Base-by-base conservation (phyloP, 345 rosid genomes). In the Moricandia moricandioides region DNA sequence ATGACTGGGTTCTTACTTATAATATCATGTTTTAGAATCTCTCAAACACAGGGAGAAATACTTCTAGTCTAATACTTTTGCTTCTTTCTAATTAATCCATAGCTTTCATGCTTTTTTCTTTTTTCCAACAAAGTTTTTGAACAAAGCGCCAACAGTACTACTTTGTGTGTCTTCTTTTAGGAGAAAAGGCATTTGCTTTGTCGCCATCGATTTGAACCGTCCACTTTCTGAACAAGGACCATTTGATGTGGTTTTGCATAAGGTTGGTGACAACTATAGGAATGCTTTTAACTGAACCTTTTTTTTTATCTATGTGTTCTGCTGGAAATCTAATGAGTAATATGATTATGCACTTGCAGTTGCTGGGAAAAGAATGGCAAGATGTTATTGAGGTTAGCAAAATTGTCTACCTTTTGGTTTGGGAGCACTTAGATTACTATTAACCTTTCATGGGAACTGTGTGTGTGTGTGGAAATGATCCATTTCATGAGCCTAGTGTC, bases 171-270 rank as follows among this genome's bases (percentile, higher is more conserved):
- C 80, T 71, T 64, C n/a, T 30, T 78, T 80, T 91, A 94, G 98
- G 80, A 84, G 82, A 69, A 91, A 89, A 74, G 97, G 95, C 75
- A 90, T 94, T 78, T 57, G 67, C 62, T 90, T 91, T 67, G 85
- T 87, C 57, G 89, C 98, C 72, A 86, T 94, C 60, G 97, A 91
- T 85, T 74, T 39, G 74, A 78, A 76, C 67, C 81, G 81, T 65
- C 89, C 95, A 10, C 82, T 94, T 57, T 77, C 88, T 62, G 97
- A 90, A 78, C 97, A 94, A 85, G 98, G 96, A 8, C 98, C 98
- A 65, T 94, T 94, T 79, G 95, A 94, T 77, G 84, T 91, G 17
- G 85, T 94, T 62, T 76, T 94, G 85, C 98, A 94, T 75, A 94
- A 94, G 97, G 79, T 79, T 56, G 27, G 78, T 54, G 45, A 43